Percentiles rank a stretch among this genome's conserved stretches.
These are phyloP conservation scores for Puya raimondii DNA, from an alignment of 176 grass and related monocot genomes.

Conservation along the genomic window DNA sequence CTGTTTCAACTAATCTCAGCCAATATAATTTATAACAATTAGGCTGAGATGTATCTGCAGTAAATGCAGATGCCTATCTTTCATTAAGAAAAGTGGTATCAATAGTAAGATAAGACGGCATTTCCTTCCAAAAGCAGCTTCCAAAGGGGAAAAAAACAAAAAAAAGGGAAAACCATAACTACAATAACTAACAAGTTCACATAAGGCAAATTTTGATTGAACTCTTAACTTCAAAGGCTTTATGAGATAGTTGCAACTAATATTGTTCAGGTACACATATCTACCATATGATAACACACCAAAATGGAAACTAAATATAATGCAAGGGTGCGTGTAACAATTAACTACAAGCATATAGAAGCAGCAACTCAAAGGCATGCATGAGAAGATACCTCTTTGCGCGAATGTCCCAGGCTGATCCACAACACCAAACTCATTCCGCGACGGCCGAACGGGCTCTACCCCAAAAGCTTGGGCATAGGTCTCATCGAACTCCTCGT, in stretches of 20 bases:
- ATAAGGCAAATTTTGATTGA: not conserved
- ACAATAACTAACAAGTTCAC: not conserved
- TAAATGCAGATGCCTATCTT: too few relatives aligned
- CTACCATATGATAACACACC: not conserved
- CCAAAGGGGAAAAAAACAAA: not conserved
- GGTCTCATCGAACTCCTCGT: slow-evolving; percentile 46
- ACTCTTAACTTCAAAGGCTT: not conserved
- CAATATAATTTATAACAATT: too few relatives aligned
- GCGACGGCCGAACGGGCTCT: slow-evolving; percentile 21
- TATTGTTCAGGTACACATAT: slow-evolving; percentile 11
- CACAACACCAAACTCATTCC: slow-evolving; percentile 9
- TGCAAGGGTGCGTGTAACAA: not conserved
- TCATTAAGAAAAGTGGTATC: too few relatives aligned
- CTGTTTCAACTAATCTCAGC: too few relatives aligned
- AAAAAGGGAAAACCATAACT: not conserved
- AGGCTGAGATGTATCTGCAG: too few relatives aligned
- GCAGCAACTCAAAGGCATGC: slow-evolving; percentile 26
- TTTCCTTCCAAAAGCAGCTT: too few relatives aligned
- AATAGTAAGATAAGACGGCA: too few relatives aligned
- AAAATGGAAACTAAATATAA: not conserved
- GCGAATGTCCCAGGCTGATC: slow-evolving; percentile 31
- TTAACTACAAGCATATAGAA: slow-evolving; percentile 9
- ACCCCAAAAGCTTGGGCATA: slow-evolving; percentile 82
- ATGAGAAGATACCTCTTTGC: slow-evolving; percentile 76
- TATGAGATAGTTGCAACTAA: slow-evolving; percentile 6